These are phyloP conservation scores for Coemansia guatemalensis DNA, from an alignment of 192 early-diverging fungal genomes.

Conservation along the genomic window DNA sequence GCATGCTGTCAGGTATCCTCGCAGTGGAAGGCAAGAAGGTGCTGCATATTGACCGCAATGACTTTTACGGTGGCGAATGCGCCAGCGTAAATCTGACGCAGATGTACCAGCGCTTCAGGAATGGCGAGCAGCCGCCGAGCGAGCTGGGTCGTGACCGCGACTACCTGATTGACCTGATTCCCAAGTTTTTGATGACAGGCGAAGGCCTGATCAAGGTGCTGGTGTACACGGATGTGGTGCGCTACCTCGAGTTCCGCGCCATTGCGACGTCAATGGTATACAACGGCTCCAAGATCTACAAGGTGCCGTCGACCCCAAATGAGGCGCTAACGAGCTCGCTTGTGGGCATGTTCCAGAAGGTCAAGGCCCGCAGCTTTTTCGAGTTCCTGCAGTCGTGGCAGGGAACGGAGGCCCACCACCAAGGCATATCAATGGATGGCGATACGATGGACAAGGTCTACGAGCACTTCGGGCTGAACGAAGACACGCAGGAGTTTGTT, in stretches of 20 bases:
- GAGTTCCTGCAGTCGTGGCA: conserved; percentile 93
- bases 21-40: conserved; percentile 92
- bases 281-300: conserved; percentile 86
- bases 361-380: conserved; percentile 90
- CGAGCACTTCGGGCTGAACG: conserved; percentile 86
- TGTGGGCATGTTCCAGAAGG: conserved; percentile 95
- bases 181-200: conserved; percentile 99
- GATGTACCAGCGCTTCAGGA: conserved; percentile 74
- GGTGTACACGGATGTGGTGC: conserved; percentile 96
- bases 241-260: conserved; percentile 97
- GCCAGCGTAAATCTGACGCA: conserved; percentile 96
- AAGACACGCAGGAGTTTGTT: conserved; percentile 95
- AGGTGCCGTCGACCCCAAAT: conserved; percentile 88
- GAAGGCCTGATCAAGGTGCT: conserved; percentile 97
- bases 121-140: conserved; percentile 52
- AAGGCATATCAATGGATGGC: conserved; percentile 77
- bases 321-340: conserved; percentile 85
- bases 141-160: conserved; percentile 76
- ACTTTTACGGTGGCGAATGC: conserved; percentile 98
- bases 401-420: conserved; percentile 80
- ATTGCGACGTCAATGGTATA: conserved; percentile 93
- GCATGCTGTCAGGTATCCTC: conserved; percentile 82
- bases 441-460: conserved; percentile 84
- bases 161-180: conserved; percentile 97
- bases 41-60: conserved; percentile 90